phyloP scores from a whole-genome alignment of 305 asterid genomes.

The Fraxinus sp. region DNA sequence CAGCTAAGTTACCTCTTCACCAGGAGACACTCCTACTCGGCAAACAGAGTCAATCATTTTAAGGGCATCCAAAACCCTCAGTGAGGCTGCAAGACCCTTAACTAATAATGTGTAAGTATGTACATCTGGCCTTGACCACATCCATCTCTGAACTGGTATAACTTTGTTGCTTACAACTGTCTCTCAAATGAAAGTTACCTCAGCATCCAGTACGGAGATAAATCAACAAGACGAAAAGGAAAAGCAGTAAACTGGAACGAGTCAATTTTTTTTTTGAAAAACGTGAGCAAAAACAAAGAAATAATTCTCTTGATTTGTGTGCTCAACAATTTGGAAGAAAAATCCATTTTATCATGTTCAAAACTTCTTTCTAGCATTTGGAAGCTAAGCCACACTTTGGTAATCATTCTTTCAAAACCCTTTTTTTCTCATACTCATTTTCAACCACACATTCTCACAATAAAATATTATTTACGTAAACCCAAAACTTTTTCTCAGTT shows the following conservation, averaged over 20 bases:
- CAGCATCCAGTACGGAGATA: constrained; percentile 15
- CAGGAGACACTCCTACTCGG: constrained; percentile 84
- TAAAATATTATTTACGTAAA: no score
- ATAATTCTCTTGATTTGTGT: not conserved
- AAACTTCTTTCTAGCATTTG: not conserved
- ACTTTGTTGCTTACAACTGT: constrained; percentile 50
- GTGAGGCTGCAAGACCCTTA: constrained; percentile 69
- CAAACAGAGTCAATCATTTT: constrained; percentile 63
- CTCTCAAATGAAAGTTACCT: constrained; percentile 20
- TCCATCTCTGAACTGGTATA: constrained; percentile 59
- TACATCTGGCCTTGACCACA: constrained; percentile 89
- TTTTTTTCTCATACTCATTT: no score
- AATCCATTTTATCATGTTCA: not conserved
- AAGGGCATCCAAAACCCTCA: constrained; percentile 88
- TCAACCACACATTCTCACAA: no score
- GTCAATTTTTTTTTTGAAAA: not conserved
- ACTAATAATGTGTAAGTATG: constrained; percentile 56
- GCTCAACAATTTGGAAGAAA: not conserved
- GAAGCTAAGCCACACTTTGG: not conserved
- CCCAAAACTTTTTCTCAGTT: no score
- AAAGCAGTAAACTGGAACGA: constrained; percentile 9
- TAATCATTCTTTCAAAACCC: no score
- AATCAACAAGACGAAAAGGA: not conserved
- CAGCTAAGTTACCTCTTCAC: constrained; percentile 70
- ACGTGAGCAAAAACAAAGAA: not conserved